Evolutionary conservation across 2,329 filamentous ascomycete genomes (phyloP).

Genomic region (Chrysoporthe puriensis): DNA sequence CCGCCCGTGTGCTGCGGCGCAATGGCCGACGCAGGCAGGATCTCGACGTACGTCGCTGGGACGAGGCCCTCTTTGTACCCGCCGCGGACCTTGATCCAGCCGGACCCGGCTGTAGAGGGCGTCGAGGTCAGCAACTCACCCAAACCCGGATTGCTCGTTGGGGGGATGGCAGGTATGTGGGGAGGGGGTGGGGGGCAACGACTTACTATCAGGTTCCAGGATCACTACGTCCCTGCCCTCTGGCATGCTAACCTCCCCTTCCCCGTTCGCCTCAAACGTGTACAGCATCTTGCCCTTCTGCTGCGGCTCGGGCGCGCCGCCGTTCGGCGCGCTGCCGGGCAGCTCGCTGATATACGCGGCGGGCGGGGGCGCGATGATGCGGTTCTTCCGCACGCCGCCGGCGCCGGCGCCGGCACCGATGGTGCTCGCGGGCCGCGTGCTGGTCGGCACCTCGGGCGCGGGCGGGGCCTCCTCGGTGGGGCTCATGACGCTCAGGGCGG

Average conservation of each 20-base stretch:
- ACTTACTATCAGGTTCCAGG: slow-evolving; percentile 85
- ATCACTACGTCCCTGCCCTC: slow-evolving; percentile 80
- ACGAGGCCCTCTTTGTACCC: slow-evolving; percentile 82
- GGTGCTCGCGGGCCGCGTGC: slow-evolving; percentile 39
- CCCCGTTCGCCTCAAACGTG: slow-evolving; percentile 76
- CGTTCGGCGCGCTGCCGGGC: slow-evolving; percentile 56
- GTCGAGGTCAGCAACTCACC: not conserved
- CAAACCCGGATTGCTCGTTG: not conserved
- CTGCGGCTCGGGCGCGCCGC: slow-evolving; percentile 45
- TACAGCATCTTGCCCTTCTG: slow-evolving; percentile 85
- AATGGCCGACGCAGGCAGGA: slow-evolving; percentile 53
- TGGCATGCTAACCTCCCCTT: slow-evolving; percentile 78
- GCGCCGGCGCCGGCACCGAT: slow-evolving; percentile 36
- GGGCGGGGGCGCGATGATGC: slow-evolving; percentile 87
- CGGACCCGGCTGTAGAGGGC: slow-evolving; percentile 73
- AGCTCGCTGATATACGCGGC: slow-evolving; percentile 74
- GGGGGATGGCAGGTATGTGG: not conserved
- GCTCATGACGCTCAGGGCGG: slow-evolving; percentile 65
- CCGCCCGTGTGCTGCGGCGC: slow-evolving; percentile 50
- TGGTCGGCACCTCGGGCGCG: slow-evolving; percentile 46
- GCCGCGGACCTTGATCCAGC: slow-evolving; percentile 84
- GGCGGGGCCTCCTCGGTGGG: slow-evolving; percentile 56
- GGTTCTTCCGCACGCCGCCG: slow-evolving; percentile 58
- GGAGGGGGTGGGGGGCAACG: not conserved
- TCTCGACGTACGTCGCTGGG: slow-evolving; percentile 82